phyloP scores from a whole-genome alignment of 2,329 filamentous ascomycete species.

The Raffaelea deltoideospora region DNA sequence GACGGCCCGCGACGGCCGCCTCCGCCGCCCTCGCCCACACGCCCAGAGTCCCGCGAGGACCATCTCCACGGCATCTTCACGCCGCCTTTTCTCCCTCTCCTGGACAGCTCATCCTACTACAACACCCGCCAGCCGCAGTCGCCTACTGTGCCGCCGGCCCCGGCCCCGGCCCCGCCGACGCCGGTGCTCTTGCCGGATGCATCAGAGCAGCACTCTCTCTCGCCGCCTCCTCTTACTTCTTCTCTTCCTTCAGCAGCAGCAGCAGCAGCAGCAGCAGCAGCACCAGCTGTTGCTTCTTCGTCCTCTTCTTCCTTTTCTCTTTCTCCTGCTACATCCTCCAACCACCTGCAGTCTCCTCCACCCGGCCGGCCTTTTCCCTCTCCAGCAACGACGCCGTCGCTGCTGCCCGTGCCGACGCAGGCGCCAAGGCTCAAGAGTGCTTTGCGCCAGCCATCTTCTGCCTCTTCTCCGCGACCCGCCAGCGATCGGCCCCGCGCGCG shows the following conservation, averaged over 20 bases:
- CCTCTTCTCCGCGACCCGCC: neutral
- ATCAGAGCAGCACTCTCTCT: conserved; percentile 5
- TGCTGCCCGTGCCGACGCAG: conserved; percentile 7
- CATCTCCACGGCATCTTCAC: conserved; percentile 50
- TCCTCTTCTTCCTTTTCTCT: neutral
- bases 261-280: conserved; percentile 4
- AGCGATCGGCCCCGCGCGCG: conserved; percentile 21
- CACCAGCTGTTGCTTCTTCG: neutral
- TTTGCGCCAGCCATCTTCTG: conserved; percentile 24
- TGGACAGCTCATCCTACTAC: conserved; percentile 26
- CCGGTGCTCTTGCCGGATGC: neutral
- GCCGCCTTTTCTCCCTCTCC: conserved; percentile 44
- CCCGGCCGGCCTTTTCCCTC: neutral
- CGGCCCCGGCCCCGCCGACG: neutral
- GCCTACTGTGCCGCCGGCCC: neutral
- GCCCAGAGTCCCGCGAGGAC: conserved; percentile 38
- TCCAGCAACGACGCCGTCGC: conserved; percentile 3
- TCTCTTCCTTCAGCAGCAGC: conserved; percentile 9
- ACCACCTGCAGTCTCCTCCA: conserved; percentile 2
- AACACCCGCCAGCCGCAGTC: neutral
- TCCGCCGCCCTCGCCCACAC: conserved; percentile 7
- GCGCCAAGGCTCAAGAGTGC: conserved; percentile 33
- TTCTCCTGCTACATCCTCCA: neutral
- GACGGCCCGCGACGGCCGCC: conserved; percentile 15
- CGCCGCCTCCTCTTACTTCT: conserved; percentile 5